Percentiles rank a stretch among this genome's conserved stretches.
Evolutionary conservation across 805 yeast species (phyloP).

Genomic region (Limtongia smithiae): DNA sequence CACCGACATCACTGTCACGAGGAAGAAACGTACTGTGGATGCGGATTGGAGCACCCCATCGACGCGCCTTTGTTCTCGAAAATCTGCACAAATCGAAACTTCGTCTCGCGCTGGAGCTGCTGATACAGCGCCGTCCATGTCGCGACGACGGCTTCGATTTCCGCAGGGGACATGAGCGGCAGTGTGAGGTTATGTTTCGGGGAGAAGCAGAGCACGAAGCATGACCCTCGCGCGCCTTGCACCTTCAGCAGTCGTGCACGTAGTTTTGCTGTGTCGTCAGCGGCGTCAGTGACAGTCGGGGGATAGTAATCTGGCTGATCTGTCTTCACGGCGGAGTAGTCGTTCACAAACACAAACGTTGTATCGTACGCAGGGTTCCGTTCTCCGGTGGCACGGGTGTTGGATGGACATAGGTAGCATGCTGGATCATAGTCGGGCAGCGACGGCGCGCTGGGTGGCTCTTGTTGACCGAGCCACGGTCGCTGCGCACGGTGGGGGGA

Average conservation of each 20-base stretch:
- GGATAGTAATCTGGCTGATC: conserved; percentile 41
- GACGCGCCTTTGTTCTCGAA: conserved; percentile 76
- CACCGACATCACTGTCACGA: too few relatives aligned
- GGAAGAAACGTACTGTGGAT: conserved; percentile 53
- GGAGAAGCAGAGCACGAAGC: conserved; percentile 68
- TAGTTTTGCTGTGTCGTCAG: conserved; percentile 15
- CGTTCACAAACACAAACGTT: conserved; percentile 63
- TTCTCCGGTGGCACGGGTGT: conserved; percentile 59
- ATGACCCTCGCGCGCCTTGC: conserved; percentile 60
- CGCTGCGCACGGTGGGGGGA: conserved; percentile 76
- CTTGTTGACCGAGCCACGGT: conserved; percentile 79
- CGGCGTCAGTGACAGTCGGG: too few relatives aligned
- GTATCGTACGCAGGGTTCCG: conserved; percentile 53
- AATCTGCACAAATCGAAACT: conserved; percentile 58
- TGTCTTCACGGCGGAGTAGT: conserved; percentile 63
- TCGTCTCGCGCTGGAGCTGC: conserved; percentile 42
- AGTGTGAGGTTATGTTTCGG: conserved; percentile 57
- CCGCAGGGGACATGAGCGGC: conserved; percentile 50
- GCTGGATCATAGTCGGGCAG: conserved; percentile 58
- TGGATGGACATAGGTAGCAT: conserved; percentile 73
- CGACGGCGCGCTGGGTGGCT: conserved; percentile 42
- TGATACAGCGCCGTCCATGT: conserved; percentile 59
- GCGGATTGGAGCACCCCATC: conserved; percentile 81
- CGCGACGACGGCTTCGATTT: conserved; percentile 48
- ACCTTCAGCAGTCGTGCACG: conserved; percentile 47